Evolutionary conservation across 2,329 filamentous ascomycete genomes (phyloP), one percentile per base, ranked within the genome.

Genomic region (Leptodontidium sp.): DNA sequence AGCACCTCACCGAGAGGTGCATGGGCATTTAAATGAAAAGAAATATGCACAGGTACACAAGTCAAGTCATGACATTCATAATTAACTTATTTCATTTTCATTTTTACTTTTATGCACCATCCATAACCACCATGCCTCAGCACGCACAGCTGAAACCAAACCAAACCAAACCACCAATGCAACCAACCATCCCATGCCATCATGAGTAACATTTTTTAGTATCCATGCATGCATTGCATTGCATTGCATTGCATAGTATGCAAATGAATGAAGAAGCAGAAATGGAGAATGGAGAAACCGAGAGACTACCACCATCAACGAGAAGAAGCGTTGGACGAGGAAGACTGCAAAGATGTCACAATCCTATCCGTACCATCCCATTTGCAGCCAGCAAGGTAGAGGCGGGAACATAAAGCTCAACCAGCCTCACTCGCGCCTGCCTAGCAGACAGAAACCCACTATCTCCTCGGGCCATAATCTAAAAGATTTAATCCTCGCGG

Each of bases 401-500:
- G 45, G 57, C 11, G 35, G 57, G 57, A 59, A 59, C 57, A 59
- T 21, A 15, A 24, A 43, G 57, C 45, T 59, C 38, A 29, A 59
- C 57, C 57, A 45, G 35, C 35, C 57, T 59, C 35, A 45, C 6
- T 1, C 4, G 1, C 9, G 38, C 57, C 21, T 8, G 21, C n/a
- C 17, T 45, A 26, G 35, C 38, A n/a, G 21, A 59, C 12, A 45
- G 57, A 59, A 21, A 29, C 14, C 24, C 38, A 21, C 35, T 3
- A 6, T 59, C 35, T 24, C 26, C 57, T 26, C 32, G 15, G 17
- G n/a, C 7, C 11, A 7, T 38, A 43, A 26, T 21, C 11, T 14
- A 14, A 26, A 21, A 8, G 35, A 45, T 62, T 52, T 89, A 94
- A 78, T 97, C 93, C 83, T 97, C 94, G 15, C 93, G 97, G 78